Evolutionary conservation across 805 yeast genomes (phyloP), one percentile per base, ranked within the genome.

Genomic region (Jamesozyma lodderae): DNA sequence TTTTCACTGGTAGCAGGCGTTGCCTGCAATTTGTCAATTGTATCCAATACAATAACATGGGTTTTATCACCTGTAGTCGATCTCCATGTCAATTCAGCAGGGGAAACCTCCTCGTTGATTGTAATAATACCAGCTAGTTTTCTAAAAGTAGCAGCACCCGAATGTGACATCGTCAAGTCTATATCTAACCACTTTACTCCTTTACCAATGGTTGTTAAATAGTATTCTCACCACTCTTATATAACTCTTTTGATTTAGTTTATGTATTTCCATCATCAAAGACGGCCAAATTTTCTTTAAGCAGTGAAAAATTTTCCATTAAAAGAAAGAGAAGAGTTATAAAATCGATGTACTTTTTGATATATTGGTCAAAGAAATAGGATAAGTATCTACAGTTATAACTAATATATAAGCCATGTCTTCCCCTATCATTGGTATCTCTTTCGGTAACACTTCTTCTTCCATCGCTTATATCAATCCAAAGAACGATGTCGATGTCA

Each of bases 381-480:
- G n/a, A n/a, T n/a, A n/a, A n/a, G n/a, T n/a, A n/a, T n/a, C n/a
- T n/a, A n/a, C n/a, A n/a, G n/a, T n/a, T n/a, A n/a, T n/a, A n/a
- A n/a, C n/a, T n/a, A n/a, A n/a, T n/a, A n/a, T n/a, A n/a, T n/a
- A n/a, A n/a, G n/a, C n/a, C n/a, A 57, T 51, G 58, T 54, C 59
- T 22, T 49, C 57, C 44, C 68, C 82, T 52, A 83, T 86, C 51
- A 83, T 92, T 63, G 98, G 98, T 66, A 76, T 92, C 61, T 79
- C 96, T 31, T 90, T 92, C 63, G 98, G 98, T 63, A 92, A 92
- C 76, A 81, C 95, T 35, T 77, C 95, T 44, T 82, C 96, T 35
- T 84, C 96, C 42, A 87, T 92, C 61, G 96, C 97, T 35, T 84
- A 79, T 55, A 82, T 88, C 49, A 96, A 90, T 56, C 96, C 96